Evolutionary conservation across 345 rosid species (phyloP).

Genomic region (Populus alba): DNA sequence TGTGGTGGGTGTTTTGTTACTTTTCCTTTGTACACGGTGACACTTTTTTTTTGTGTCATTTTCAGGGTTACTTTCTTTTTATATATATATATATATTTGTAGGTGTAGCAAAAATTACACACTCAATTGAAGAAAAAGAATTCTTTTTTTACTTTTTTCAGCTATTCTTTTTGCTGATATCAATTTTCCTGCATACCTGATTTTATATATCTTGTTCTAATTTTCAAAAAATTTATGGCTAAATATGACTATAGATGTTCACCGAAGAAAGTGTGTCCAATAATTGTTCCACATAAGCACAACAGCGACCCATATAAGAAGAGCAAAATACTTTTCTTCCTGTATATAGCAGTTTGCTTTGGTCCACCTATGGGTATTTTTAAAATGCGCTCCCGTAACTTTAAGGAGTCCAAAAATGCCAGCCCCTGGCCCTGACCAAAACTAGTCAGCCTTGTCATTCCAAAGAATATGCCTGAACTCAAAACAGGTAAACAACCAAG

Average conservation of each 20-base stretch:
- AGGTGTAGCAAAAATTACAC: neutral
- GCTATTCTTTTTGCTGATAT: neutral
- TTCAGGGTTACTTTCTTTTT: neutral
- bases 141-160: neutral
- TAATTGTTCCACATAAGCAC: too few relatives aligned
- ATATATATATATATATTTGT: neutral
- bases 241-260: neutral
- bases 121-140: neutral
- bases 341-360: neutral
- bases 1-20: constrained; percentile 29
- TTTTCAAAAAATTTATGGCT: neutral
- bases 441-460: neutral
- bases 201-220: neutral
- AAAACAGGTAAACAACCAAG: neutral
- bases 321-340: neutral
- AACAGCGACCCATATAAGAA: neutral
- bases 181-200: neutral
- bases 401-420: too few relatives aligned
- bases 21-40: constrained; percentile 11
- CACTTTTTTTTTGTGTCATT: neutral
- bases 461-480: neutral
- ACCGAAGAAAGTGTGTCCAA: neutral
- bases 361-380: neutral
- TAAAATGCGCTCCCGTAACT: too few relatives aligned
- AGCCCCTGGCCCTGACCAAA: too few relatives aligned